Percentiles rank a stretch among this genome's conserved stretches.
These are phyloP conservation scores for Globisporangium parvum DNA, from an alignment of 352 stramenopile species.

Conservation along the genomic window DNA sequence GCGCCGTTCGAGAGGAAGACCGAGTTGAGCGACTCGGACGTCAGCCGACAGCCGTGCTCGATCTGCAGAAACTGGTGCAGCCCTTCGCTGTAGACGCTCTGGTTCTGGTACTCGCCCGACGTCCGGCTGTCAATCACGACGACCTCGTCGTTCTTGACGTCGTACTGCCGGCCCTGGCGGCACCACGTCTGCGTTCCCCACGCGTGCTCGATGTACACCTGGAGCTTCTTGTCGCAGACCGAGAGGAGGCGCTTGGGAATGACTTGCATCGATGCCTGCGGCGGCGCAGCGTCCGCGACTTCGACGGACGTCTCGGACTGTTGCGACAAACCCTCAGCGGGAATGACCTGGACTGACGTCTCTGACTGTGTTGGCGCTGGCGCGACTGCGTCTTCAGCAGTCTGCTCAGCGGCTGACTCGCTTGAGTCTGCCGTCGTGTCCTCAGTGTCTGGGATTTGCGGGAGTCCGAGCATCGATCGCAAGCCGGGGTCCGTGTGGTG, in stretches of 20 bases:
- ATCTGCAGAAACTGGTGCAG: conserved; percentile 2
- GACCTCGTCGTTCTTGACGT: neutral
- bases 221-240: conserved; percentile 3
- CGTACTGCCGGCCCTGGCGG: neutral
- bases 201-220: neutral
- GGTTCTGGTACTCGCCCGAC: neutral
- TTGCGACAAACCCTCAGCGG: no score
- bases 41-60: neutral
- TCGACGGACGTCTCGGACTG: no score
- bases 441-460: neutral
- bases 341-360: no score
- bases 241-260: conserved; percentile 1
- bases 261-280: neutral
- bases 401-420: neutral
- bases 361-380: no score
- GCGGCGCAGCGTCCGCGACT: neutral
- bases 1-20: conserved; percentile 3
- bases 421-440: neutral
- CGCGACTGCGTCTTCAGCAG: neutral
- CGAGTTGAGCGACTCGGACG: conserved; percentile 2
- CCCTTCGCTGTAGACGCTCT: conserved; percentile 1
- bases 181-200: neutral
- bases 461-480: neutral
- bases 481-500: neutral
- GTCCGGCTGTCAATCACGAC: conserved; percentile 3